These are phyloP conservation scores for Fusarium udum DNA, from an alignment of 2,329 filamentous ascomycete species.

Conservation along the genomic window DNA sequence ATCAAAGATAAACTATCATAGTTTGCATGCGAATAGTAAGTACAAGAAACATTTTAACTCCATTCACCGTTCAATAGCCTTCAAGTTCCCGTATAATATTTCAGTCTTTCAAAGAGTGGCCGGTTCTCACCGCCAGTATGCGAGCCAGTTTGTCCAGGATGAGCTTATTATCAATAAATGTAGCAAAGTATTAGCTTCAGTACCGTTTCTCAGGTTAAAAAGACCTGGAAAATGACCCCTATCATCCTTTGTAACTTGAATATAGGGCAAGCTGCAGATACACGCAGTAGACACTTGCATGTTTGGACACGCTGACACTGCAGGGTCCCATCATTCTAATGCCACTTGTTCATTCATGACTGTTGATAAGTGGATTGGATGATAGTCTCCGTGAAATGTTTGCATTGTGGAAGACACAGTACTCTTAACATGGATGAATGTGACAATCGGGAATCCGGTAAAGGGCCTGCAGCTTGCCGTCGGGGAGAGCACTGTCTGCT, in stretches of 20 bases:
- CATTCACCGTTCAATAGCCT: background rate
- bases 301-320: background rate
- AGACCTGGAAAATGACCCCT: background rate
- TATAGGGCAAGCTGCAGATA: background rate
- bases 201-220: background rate
- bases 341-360: background rate
- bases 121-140: background rate
- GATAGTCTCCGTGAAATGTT: background rate
- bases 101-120: background rate
- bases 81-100: background rate
- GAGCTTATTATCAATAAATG: no score
- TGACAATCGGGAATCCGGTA: background rate
- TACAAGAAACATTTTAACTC: background rate
- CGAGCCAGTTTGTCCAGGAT: background rate
- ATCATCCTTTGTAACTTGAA: background rate
- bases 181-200: background rate
- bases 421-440: background rate
- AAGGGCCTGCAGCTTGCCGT: background rate
- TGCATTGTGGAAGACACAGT: background rate
- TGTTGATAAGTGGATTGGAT: background rate
- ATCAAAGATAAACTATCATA: background rate
- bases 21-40: background rate
- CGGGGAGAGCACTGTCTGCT: background rate
- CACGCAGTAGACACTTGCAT: background rate
- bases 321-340: background rate